Conservation (phyloP, 2,329 filamentous ascomycete species). For the Rhinocladiella similis region DNA sequence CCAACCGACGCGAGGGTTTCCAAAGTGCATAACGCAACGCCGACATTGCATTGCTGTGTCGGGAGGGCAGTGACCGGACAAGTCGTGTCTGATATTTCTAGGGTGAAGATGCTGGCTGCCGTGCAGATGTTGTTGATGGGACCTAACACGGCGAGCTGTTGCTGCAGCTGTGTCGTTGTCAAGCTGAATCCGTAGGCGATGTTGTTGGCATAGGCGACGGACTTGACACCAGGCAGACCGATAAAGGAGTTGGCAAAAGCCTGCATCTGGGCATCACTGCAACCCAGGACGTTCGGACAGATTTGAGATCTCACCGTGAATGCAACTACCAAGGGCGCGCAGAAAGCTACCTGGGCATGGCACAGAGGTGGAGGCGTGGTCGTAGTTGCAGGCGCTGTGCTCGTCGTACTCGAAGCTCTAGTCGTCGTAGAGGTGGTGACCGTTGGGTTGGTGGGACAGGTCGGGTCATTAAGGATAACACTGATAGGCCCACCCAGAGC, state of each 20-base stretch:
- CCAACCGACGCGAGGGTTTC: not conserved
- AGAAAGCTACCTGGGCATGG: not conserved
- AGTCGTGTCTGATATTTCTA: not conserved
- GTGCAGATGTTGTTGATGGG: not conserved
- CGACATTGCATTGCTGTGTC: not conserved
- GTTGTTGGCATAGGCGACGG: conserved; percentile 6
- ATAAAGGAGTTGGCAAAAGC: conserved; percentile 6
- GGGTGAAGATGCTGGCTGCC: not conserved
- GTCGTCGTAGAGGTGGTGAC: not conserved
- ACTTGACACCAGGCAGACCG: not conserved
- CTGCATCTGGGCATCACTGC: conserved; percentile 2
- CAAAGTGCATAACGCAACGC: not conserved
- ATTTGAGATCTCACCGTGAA: not conserved
- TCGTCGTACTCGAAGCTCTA: not conserved
- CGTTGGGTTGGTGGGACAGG: conserved; percentile 5
- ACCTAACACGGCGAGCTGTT: not conserved
- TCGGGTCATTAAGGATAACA: conserved; percentile 10
- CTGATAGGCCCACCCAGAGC: not conserved
- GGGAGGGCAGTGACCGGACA: not conserved
- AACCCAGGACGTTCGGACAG: conserved; percentile 3
- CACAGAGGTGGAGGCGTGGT: not conserved
- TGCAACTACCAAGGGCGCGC: not conserved
- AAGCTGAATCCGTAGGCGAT: not conserved
- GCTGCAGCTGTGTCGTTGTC: not conserved
- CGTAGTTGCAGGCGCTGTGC: too few species aligned